A percentile compares a stretch with the other conserved stretches of the same genome.
phyloP scores from a whole-genome alignment of 164 flowering plant genomes.

The Santalum album region DNA sequence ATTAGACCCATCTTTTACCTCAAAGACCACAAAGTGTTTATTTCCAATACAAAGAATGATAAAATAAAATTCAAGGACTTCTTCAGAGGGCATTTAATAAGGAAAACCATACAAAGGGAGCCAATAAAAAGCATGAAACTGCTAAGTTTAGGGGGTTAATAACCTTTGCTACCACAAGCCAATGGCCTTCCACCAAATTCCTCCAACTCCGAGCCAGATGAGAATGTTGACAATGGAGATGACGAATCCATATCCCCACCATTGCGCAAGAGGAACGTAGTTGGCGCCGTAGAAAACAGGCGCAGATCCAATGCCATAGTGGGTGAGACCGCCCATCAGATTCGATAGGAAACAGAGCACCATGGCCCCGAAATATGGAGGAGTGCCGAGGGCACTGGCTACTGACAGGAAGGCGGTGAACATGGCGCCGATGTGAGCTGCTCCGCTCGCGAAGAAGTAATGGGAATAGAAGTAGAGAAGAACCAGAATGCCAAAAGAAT shows the following conservation, averaged over 20 bases:
- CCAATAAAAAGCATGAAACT: background rate
- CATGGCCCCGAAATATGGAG: slow-evolving; percentile 69
- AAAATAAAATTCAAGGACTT: no score
- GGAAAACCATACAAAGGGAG: background rate
- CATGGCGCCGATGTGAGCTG: slow-evolving; percentile 98
- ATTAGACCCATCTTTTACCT: no score
- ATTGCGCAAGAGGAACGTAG: slow-evolving; percentile 69
- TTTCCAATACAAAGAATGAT: no score
- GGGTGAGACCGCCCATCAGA: slow-evolving; percentile 89
- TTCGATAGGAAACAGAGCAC: slow-evolving; percentile 86
- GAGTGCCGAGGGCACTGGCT: slow-evolving; percentile 83
- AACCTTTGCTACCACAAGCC: slow-evolving; percentile 52
- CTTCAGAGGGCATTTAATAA: no score
- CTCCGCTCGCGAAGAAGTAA: slow-evolving; percentile 95
- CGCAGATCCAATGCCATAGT: slow-evolving; percentile 92
- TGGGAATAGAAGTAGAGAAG: slow-evolving; percentile 91
- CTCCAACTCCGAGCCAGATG: slow-evolving; percentile 91
- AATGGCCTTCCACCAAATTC: slow-evolving; percentile 83
- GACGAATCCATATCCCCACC: slow-evolving; percentile 93
- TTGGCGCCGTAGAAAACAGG: slow-evolving; percentile 90
- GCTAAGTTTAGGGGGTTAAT: background rate
- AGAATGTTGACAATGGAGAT: slow-evolving; percentile 70
- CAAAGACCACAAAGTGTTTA: no score
- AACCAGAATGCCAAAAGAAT: slow-evolving; percentile 79
- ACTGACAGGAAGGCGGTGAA: slow-evolving; percentile 90